A percentile compares a stretch with the other conserved stretches of the same genome.
phyloP scores from a whole-genome alignment of 176 grass and related monocot species.

The Stipa capillata region DNA sequence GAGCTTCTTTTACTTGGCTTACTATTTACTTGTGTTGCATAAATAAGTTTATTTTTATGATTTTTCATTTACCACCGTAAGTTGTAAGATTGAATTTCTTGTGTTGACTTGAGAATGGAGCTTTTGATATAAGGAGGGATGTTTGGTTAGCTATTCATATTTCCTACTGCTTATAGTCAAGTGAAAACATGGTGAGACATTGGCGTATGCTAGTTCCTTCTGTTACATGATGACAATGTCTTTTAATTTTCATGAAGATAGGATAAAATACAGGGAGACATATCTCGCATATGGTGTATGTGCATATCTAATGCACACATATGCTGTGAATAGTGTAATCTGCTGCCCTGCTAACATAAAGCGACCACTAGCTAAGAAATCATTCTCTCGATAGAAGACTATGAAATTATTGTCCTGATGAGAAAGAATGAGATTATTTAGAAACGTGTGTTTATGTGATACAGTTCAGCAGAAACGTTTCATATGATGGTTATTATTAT shows the following conservation, averaged over 20 bases:
- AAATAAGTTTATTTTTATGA: not conserved
- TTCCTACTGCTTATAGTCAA: not conserved
- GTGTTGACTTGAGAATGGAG: not conserved
- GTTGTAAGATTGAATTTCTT: not conserved
- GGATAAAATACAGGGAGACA: not conserved
- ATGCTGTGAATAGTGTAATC: not conserved
- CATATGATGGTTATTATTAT: not conserved
- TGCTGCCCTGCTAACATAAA: not conserved
- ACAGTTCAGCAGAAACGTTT: not conserved
- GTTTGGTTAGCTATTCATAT: not conserved
- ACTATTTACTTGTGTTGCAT: not conserved
- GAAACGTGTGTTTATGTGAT: not conserved
- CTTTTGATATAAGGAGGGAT: not conserved
- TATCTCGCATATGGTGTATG: not conserved
- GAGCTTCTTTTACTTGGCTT: not conserved
- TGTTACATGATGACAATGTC: not conserved
- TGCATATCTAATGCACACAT: not conserved
- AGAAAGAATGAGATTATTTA: not conserved
- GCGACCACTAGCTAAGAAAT: not conserved
- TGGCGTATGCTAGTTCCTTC: not conserved
- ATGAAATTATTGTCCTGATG: not conserved
- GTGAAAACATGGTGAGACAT: not conserved
- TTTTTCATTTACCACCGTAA: not conserved
- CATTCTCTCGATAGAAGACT: not conserved
- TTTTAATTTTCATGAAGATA: not conserved